Evolutionary conservation across 805 yeast species (phyloP).

Genomic region (Nakazawaea ambrosiae): DNA sequence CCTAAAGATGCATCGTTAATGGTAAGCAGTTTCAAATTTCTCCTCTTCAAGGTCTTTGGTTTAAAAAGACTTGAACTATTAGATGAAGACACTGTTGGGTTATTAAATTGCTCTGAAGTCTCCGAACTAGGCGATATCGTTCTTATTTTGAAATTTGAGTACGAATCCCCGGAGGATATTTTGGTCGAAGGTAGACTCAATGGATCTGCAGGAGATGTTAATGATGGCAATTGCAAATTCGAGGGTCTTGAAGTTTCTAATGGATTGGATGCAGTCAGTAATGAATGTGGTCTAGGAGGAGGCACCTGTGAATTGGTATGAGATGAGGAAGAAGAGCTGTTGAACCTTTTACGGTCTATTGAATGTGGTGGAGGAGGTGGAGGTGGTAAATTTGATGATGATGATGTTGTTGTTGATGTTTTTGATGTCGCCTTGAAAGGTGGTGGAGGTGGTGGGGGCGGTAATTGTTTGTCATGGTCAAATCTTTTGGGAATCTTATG

Average conservation of each 20-base stretch:
- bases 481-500: conserved; percentile 2
- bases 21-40: conserved; percentile 53
- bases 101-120: no score
- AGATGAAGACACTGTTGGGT: not conserved
- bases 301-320: no score
- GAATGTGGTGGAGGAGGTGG: no score
- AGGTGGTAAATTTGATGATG: no score
- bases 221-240: not conserved
- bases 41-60: conserved; percentile 44
- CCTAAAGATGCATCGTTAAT: not conserved
- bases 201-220: conserved; percentile 1
- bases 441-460: conserved; percentile 9
- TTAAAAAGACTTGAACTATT: conserved; percentile 8
- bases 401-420: no score
- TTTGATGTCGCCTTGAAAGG: conserved; percentile 5
- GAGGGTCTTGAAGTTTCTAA: conserved; percentile 1
- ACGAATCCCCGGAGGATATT: no score
- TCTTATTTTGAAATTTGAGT: no score
- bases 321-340: no score
- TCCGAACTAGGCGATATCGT: no score
- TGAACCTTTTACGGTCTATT: no score
- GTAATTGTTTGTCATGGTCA: conserved; percentile 8
- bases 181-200: not conserved
- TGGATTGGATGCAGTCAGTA: not conserved
- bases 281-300: no score